Evolutionary conservation across 2,329 filamentous ascomycete species (phyloP).

Genomic region (Emmonsia crescens): DNA sequence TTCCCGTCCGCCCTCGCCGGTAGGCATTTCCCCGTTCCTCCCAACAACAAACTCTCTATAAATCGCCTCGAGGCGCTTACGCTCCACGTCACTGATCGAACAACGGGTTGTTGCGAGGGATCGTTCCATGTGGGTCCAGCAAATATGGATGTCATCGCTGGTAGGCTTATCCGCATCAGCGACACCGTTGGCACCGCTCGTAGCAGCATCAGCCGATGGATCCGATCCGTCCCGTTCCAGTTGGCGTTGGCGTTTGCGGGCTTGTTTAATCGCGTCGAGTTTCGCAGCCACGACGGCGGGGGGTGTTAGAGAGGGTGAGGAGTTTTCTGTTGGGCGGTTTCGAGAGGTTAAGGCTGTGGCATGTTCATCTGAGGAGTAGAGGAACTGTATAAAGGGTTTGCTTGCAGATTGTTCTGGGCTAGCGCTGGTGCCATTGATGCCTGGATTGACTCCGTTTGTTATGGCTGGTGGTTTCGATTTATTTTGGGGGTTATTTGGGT

Average conservation of each 20-base stretch:
- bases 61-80: conserved; percentile 61
- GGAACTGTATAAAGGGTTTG: conserved; percentile 64
- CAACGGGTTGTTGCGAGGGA: conserved; percentile 66
- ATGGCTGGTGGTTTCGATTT: conserved; percentile 18
- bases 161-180: conserved; percentile 21
- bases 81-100: conserved; percentile 72
- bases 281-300: conserved; percentile 71
- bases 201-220: conserved; percentile 2
- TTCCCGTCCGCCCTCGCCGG: conserved; percentile 82
- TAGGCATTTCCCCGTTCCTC: conserved; percentile 88
- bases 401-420: conserved; percentile 23
- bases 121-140: conserved; percentile 71
- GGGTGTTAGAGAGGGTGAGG: conserved; percentile 53
- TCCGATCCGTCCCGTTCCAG: conserved; percentile 29
- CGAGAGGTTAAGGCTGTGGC: conserved; percentile 37
- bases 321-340: conserved; percentile 28
- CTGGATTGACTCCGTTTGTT: conserved; percentile 15
- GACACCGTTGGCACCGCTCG: conserved; percentile 14
- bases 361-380: conserved; percentile 53
- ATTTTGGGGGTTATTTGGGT: conserved; percentile 27
- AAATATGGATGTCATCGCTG: conserved; percentile 63
- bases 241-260: conserved; percentile 53
- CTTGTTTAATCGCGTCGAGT: conserved; percentile 64
- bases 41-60: conserved; percentile 90
- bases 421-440: conserved; percentile 14